Evolutionary conservation across 495 filamentous ascomycete genomes (phyloP).

Genomic region (Neurospora sp.): DNA sequence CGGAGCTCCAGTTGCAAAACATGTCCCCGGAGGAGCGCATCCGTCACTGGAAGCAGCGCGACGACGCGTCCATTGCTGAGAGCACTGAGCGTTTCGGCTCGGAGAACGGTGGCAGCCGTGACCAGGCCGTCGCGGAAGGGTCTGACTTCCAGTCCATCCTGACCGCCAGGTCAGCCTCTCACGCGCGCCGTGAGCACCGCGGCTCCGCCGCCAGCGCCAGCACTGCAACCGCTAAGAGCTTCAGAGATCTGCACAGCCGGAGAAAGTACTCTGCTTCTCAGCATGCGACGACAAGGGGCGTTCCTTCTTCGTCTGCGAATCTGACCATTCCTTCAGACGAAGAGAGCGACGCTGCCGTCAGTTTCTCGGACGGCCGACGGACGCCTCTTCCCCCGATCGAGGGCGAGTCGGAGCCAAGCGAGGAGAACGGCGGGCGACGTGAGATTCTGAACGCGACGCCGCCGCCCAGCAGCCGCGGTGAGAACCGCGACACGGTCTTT

Average conservation of each 20-base stretch:
- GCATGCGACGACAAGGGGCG: conserved; percentile 14
- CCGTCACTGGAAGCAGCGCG: conserved; percentile 33
- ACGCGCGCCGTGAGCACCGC: conserved; percentile 30
- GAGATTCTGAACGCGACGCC: conserved; percentile 13
- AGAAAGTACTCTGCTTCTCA: conserved; percentile 39
- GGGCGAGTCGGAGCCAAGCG: conserved; percentile 23
- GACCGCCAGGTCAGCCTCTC: conserved; percentile 15
- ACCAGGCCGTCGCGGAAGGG: conserved; percentile 1
- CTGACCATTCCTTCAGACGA: conserved; percentile 39
- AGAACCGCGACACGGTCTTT: conserved; percentile 26
- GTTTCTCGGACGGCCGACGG: conserved; percentile 44
- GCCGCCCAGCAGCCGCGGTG: conserved; percentile 11
- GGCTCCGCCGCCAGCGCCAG: conserved; percentile 44
- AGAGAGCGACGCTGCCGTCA: conserved; percentile 45
- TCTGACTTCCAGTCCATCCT: conserved; percentile 24
- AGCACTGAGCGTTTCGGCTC: not conserved
- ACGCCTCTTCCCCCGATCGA: conserved; percentile 44
- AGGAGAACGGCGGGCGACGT: not conserved
- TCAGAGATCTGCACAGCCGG: conserved; percentile 37
- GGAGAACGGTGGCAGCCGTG: conserved; percentile 8
- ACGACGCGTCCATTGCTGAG: conserved; percentile 12
- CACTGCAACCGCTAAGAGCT: conserved; percentile 46
- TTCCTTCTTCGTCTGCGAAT: conserved; percentile 8
- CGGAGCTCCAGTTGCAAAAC: conserved; percentile 80
- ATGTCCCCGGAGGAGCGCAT: conserved; percentile 72